Base-by-base conservation (phyloP, 2,329 filamentous ascomycete species). In the Emydomyces testavorans region DNA sequence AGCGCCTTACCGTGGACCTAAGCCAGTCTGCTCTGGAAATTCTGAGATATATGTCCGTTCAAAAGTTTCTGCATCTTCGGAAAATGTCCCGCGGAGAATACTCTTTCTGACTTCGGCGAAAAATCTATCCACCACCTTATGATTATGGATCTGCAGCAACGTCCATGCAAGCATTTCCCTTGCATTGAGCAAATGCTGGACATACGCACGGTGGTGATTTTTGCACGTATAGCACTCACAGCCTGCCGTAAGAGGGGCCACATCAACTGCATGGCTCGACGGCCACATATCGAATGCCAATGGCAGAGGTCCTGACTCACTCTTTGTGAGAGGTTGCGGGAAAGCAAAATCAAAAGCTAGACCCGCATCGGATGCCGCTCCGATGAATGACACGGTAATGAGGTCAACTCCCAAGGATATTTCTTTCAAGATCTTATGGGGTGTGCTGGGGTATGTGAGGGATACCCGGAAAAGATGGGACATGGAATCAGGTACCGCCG, bases 131-230 rank as follows among this genome's bases (percentile, higher is more conserved):
- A 94, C 65, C 6, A 83, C 68, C 52, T 80, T 74, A 62, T 93
- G 81, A 62, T 98, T 98, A 68, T 98, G 92, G 2, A 94, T 75
- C 63, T 96, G 90, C 6, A 98, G 73, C 6, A 98, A 73, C 0
- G 83, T 85, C 92, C 92, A 98, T 20, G 83, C 90, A 3, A 95
- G 78, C 92, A 98, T 96, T 66, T 98, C 92, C 60, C 89, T 93
- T 0, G 92, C 88, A 39, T 79, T 75, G 4, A 98, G 77, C 1
- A 96, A 74, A 64, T 98, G 92, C 54, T 88, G 83, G 29, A 98
- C 61, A 65, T 85, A 98, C 0, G 92, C 90, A 42, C 82, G 74
- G 65, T 94, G 87, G 64, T 96, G 90, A 15, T 76, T 77, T 1
- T 72, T 78, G 71, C 92, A 98, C 18, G 87, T 73, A 63, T 94